Evolutionary conservation across 1,139 yeast genomes (phyloP).

Genomic region (Suhomyces bolitotheri): DNA sequence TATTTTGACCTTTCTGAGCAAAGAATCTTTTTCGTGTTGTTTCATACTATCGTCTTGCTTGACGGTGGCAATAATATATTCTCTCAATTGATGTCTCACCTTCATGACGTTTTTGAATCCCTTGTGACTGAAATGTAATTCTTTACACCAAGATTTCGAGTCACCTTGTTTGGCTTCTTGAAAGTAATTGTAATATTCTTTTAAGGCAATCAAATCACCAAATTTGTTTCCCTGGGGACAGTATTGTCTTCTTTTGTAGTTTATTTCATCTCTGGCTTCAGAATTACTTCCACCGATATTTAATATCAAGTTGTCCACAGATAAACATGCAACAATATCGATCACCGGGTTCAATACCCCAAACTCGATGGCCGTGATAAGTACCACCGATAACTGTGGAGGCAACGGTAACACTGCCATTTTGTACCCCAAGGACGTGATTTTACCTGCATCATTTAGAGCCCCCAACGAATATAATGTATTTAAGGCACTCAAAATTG

Average conservation of each 20-base stretch:
- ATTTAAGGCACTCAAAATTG: conserved; percentile 74
- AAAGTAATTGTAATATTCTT: conserved; percentile 72
- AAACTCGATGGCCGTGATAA: conserved; percentile 63
- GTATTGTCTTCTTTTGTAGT: conserved; percentile 56
- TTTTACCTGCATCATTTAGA: conserved; percentile 68
- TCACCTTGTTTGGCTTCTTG: conserved; percentile 49
- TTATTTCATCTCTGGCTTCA: conserved; percentile 79
- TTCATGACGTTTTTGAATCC: conserved; percentile 78
- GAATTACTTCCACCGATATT: conserved; percentile 64
- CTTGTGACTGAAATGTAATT: conserved; percentile 69
- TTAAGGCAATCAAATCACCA: conserved; percentile 84
- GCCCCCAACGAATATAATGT: conserved; percentile 81
- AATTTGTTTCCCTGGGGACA: conserved; percentile 68
- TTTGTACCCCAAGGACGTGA: conserved; percentile 74
- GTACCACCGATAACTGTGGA: conserved; percentile 89
- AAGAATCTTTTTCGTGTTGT: conserved; percentile 29
- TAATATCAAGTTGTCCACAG: conserved; percentile 83
- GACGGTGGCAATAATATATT: conserved; percentile 60
- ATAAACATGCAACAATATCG: conserved; percentile 88
- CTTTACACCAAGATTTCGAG: conserved; percentile 79
- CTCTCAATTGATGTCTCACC: conserved; percentile 72
- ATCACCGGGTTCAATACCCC: conserved; percentile 67
- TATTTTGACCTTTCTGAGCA: conserved; percentile 26
- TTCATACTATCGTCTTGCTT: conserved; percentile 38
- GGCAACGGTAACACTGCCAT: conserved; percentile 90